Evolutionary conservation across 139 green algal genomes (phyloP).

Genomic region (Coelastrella sp.): DNA sequence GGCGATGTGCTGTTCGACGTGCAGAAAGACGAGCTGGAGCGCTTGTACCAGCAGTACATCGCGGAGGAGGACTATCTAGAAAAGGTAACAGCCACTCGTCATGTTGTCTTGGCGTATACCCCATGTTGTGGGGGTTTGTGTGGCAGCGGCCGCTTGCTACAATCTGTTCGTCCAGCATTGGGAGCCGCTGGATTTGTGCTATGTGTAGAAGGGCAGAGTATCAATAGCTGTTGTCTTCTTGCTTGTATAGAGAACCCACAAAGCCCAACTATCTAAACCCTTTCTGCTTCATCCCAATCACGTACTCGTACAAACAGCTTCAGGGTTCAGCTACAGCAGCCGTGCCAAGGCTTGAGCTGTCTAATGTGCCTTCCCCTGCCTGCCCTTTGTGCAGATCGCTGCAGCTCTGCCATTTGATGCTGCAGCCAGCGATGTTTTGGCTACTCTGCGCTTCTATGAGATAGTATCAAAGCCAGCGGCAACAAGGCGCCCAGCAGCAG

Average conservation of each 20-base stretch:
- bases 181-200: no score
- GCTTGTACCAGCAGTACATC: constrained; percentile 46
- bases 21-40: background rate
- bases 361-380: no score
- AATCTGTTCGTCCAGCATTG: no score
- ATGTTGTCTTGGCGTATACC: background rate
- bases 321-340: no score
- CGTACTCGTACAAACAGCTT: no score
- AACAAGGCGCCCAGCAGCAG: constrained; percentile 2
- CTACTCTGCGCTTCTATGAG: constrained; percentile 18
- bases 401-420: background rate
- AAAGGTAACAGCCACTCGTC: background rate
- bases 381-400: constrained; percentile 22
- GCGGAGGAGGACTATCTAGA: constrained; percentile 30
- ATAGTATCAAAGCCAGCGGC: constrained; percentile 1
- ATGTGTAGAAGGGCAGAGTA: no score
- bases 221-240: no score
- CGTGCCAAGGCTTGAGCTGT: no score
- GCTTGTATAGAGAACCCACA: no score
- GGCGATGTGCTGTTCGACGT: constrained; percentile 37
- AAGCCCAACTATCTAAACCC: no score
- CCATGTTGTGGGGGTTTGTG: background rate
- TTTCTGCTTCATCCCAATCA: no score
- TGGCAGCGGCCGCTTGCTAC: no score
- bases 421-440: constrained; percentile 16